Base-by-base conservation (phyloP, 164 flowering plant genomes). In the Umbilicus rupestris region DNA sequence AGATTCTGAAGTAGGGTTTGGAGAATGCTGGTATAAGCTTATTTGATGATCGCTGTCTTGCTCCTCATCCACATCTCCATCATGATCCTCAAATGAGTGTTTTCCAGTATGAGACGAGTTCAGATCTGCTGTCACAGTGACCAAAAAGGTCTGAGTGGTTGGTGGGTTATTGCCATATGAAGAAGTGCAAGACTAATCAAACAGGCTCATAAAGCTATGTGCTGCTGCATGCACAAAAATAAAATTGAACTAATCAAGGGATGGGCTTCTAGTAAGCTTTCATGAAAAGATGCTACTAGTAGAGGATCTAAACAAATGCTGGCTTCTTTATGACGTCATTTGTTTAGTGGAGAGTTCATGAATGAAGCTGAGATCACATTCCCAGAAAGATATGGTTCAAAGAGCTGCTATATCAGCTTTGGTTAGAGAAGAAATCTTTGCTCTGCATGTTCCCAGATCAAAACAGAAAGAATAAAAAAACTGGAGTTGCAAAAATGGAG, bases 81-180 rank as follows among this genome's bases (percentile, higher is more conserved):
- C 65, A 41, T 63, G 65, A 31, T 63, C 65, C 14, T 63, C 65
- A n/a, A 63, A 63, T 24, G 42, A 63, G 15, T 37, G 45, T 20
- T 63, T 63, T n/a, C 65, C 29, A 11, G 22, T 20, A 16, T 39
- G 15, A 14, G 42, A 35, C 20, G 65, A 63, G 28, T 41, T 33
- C 45, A 37, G 10, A 63, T 63, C 65, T 63, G 42, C 16, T 63
- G 29, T 6, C 65, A 63, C 29, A 37, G 8, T 60, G 39, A 41
- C 42, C 28, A 63, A 35, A 63, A 37, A 37, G 14, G 42, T 19
- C 20, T 19, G 29, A 45, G 1, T 26, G 28, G 22, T 50, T 50
- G 22, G 20, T 47, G 52, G 52, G 16, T 9, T 62, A 28, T 28
- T 22, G 19, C 35, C 19, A 50, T 11, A 11, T 19, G 24, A 7